Conservation (phyloP, 225 moss, liverwort and hornwort species). For the Takakia lepidozioides region DNA sequence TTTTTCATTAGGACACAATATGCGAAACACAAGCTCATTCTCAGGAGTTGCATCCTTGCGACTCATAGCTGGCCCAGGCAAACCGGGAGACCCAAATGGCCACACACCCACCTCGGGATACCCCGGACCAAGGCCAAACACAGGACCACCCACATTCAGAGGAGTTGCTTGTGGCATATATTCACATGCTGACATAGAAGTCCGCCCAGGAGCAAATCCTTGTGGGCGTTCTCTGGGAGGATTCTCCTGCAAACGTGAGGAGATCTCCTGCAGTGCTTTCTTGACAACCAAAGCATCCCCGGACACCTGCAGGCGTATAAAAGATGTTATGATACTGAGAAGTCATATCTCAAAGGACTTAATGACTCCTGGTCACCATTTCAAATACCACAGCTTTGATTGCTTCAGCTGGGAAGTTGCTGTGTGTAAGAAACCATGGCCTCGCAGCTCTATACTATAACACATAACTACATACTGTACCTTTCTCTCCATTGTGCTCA, state of each 20-base stretch:
- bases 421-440: no score
- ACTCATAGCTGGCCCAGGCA: slow-evolving; percentile 11
- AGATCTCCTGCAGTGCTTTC: slow-evolving; percentile 81
- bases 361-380: no score
- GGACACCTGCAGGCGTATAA: slow-evolving; percentile 44
- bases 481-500: no score
- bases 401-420: no score
- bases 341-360: no score
- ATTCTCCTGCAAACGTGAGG: slow-evolving; percentile 87
- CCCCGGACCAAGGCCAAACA: slow-evolving; percentile 54
- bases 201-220: slow-evolving; percentile 40
- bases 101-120: slow-evolving; percentile 43
- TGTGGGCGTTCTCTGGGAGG: slow-evolving; percentile 91
- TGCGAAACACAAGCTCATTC: slow-evolving; percentile 88
- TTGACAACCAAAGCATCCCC: slow-evolving; percentile 76
- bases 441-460: no score
- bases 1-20: slow-evolving; percentile 92
- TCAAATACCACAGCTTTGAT: no score
- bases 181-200: slow-evolving; percentile 60
- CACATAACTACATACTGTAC: no score
- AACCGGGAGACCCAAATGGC: slow-evolving; percentile 32
- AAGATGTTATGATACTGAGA: not conserved
- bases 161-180: slow-evolving; percentile 66
- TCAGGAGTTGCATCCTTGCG: slow-evolving; percentile 24
- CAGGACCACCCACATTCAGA: slow-evolving; percentile 35